Base-by-base conservation (phyloP, 805 yeast species). In the Kregervanrija delftensis region DNA sequence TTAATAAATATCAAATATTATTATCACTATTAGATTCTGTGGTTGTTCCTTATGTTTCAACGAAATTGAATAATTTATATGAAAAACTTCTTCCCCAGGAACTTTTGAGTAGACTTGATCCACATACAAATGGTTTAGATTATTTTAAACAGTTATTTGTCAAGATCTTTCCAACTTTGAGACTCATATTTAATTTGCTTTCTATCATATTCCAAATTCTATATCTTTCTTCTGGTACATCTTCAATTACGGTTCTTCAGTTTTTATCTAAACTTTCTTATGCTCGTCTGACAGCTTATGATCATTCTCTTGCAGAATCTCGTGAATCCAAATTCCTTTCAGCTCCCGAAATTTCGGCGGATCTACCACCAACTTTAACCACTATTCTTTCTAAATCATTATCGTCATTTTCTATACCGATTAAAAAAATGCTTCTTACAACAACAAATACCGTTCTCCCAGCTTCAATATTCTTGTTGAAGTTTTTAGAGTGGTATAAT, bases 401-500 rank as follows among this genome's bases (percentile, higher is more conserved):
- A 3, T 16, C 33, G 15, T 16, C 36, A 33, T 43, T 35, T 37
- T 46, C 14, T 17, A 47, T 16, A 11, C 66, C 68, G 10, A 16
- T 59, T 30, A 55, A 56, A 41, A 54, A 51, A 34, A 56, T 56
- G 3, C 46, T 56, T 11, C 44, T 63, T 40, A 28, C 58, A 5
- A 54, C 63, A 28, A 51, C 66, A 2, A 59, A 59, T 43, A 66
- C 85, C 2, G 60, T 81, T 38, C 78, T 91, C 64, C 96, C 96
- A 0, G 72, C 83, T 0, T 86, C 95, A 2, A 83, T 90, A 42
- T 89, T 91, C 58, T 57, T 81, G 17, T 70, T 90, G 48, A 87
- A 88, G 64, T 86, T 90, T 54, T 69, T 88, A 33, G 97, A 90
- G 61, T 90, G 97, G 96, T 90, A 96, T 95, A 79, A 80, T 49